phyloP scores from a whole-genome alignment of 257 asterid genomes.

The Salvia hispanica region DNA sequence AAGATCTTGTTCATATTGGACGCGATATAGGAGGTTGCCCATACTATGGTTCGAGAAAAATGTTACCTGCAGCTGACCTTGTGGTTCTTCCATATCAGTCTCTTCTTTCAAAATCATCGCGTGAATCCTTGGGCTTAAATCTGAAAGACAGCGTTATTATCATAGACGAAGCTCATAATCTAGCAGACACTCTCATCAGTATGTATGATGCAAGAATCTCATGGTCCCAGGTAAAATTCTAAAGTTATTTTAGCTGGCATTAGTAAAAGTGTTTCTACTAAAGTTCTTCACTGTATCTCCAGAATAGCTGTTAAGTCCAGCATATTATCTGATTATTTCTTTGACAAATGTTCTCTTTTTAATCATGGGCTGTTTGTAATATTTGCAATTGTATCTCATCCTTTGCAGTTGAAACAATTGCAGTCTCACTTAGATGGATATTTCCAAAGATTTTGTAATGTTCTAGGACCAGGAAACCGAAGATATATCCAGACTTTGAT shows the following conservation, averaged over 20 bases:
- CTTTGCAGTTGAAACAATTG: constrained; percentile 70
- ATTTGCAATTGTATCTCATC: constrained; percentile 31
- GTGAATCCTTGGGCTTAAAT: constrained; percentile 85
- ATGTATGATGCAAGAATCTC: constrained; percentile 84
- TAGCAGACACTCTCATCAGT: constrained; percentile 89
- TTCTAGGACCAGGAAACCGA: constrained; percentile 88
- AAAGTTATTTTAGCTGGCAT: constrained; percentile 10
- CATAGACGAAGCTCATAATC: constrained; percentile 97
- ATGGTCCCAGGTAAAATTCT: constrained; percentile 64
- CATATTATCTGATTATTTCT: background rate
- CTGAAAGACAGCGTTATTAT: constrained; percentile 71
- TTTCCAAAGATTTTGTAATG: constrained; percentile 63
- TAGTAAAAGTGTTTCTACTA: constrained; percentile 1
- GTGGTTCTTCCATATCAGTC: constrained; percentile 97
- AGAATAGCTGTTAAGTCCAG: constrained; percentile 2
- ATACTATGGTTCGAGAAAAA: constrained; percentile 88
- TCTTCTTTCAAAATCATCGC: constrained; percentile 90
- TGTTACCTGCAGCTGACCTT: constrained; percentile 83
- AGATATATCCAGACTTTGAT: constrained; percentile 89
- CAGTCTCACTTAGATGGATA: constrained; percentile 71
- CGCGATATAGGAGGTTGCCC: constrained; percentile 79
- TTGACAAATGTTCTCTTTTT: constrained; percentile 5
- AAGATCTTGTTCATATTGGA: constrained; percentile 87
- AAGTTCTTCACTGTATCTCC: constrained; percentile 7
- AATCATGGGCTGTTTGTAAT: constrained; percentile 12